Evolutionary conservation across 2,329 filamentous ascomycete genomes (phyloP).

Genomic region (Aspergillus tubingensis): DNA sequence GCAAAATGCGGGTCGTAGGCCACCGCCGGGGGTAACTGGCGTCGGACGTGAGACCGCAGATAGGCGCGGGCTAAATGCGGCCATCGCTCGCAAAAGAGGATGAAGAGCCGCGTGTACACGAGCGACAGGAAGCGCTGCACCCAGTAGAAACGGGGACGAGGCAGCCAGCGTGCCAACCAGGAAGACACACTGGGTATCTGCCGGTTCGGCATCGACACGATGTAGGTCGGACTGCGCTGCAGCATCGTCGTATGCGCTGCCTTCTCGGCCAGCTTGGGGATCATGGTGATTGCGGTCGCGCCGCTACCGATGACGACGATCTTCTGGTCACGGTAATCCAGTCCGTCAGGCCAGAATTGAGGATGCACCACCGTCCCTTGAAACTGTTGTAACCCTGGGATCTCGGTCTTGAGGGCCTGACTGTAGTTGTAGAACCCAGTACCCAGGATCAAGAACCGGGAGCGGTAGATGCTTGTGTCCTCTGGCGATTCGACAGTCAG

Average conservation of each 20-base stretch:
- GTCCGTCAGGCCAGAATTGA: conserved; percentile 70
- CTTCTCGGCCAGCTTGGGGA: conserved; percentile 66
- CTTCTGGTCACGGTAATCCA: conserved; percentile 65
- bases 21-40: conserved; percentile 54
- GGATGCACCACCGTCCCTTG: conserved; percentile 64
- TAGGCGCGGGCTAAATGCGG: conserved; percentile 50
- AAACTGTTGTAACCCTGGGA: conserved; percentile 68
- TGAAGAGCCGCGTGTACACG: conserved; percentile 49
- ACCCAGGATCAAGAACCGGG: conserved; percentile 56
- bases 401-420: conserved; percentile 57
- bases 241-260: conserved; percentile 71
- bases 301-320: conserved; percentile 73
- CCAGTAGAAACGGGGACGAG: conserved; percentile 19
- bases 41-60: conserved; percentile 46
- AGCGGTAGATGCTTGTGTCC: conserved; percentile 21
- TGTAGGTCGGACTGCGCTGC: conserved; percentile 72
- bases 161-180: background rate
- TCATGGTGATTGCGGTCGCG: conserved; percentile 73
- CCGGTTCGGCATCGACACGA: conserved; percentile 50
- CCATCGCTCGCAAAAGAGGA: conserved; percentile 52
- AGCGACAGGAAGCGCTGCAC: conserved; percentile 48
- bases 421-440: conserved; percentile 73
- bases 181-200: too few relatives aligned
- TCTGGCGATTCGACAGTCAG: conserved; percentile 42
- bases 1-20: conserved; percentile 62